Percentiles rank a stretch among this genome's conserved stretches.
These are phyloP conservation scores for Backusella australiensis DNA, from an alignment of 192 early-diverging fungal genomes.

Conservation along the genomic window DNA sequence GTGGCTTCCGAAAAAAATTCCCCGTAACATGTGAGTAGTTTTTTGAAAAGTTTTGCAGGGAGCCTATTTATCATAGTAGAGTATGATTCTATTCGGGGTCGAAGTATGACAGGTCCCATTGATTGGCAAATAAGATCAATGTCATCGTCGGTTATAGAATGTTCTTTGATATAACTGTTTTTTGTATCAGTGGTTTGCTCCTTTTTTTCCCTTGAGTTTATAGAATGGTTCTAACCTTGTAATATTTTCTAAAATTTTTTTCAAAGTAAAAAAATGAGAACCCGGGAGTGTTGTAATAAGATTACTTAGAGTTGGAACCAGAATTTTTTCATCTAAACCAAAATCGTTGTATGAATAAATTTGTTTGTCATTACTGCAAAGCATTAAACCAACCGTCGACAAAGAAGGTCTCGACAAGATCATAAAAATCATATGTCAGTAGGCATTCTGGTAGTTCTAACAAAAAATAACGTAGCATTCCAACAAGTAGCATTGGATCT, in stretches of 20 bases:
- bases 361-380: background rate
- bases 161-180: background rate
- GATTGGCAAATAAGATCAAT: slow-evolving; percentile 38
- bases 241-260: slow-evolving; percentile 37
- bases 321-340: slow-evolving; percentile 11
- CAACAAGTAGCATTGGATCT: slow-evolving; percentile 57
- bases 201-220: background rate
- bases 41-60: slow-evolving; percentile 37
- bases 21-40: slow-evolving; percentile 41
- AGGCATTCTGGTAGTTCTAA: slow-evolving; percentile 69
- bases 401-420: slow-evolving; percentile 63
- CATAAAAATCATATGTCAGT: slow-evolving; percentile 68
- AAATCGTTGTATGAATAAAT: background rate
- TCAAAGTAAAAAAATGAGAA: slow-evolving; percentile 45
- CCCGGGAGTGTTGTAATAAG: slow-evolving; percentile 44
- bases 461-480: slow-evolving; percentile 61
- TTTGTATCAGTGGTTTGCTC: background rate
- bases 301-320: slow-evolving; percentile 45
- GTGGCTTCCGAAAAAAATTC: slow-evolving; percentile 41
- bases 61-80: slow-evolving; percentile 45
- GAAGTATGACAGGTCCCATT: slow-evolving; percentile 47
- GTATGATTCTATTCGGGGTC: slow-evolving; percentile 37
- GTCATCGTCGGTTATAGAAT: slow-evolving; percentile 19
- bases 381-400: slow-evolving; percentile 37
- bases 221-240: slow-evolving; percentile 11